Evolutionary conservation across 2,329 filamentous ascomycete species (phyloP).

Genomic region (Talaromyces sp.): DNA sequence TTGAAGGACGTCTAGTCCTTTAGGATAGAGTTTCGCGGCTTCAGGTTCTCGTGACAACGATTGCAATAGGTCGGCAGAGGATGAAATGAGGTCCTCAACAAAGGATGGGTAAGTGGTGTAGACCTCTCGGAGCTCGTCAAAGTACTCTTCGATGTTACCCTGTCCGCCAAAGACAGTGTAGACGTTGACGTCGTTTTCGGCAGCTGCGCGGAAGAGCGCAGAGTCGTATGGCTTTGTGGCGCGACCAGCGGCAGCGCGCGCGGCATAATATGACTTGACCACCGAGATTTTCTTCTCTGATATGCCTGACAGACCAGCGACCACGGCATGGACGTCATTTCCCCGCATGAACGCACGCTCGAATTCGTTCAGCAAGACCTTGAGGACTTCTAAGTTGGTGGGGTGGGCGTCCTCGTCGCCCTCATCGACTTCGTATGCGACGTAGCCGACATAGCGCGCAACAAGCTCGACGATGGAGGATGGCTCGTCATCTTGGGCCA

Average conservation of each 20-base stretch:
- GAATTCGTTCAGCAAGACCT: slow-evolving; percentile 90
- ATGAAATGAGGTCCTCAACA: slow-evolving; percentile 75
- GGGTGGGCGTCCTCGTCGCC: slow-evolving; percentile 85
- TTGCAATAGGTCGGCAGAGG: slow-evolving; percentile 82
- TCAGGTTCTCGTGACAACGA: slow-evolving; percentile 74
- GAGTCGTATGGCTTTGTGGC: slow-evolving; percentile 91
- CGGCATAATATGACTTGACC: slow-evolving; percentile 85
- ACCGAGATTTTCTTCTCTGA: slow-evolving; percentile 87
- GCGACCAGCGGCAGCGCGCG: slow-evolving; percentile 75
- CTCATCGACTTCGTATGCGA: slow-evolving; percentile 83
- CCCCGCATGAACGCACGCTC: slow-evolving; percentile 90
- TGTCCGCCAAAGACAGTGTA: slow-evolving; percentile 97
- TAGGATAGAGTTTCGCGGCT: slow-evolving; percentile 92
- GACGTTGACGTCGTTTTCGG: slow-evolving; percentile 75
- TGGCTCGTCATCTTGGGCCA: slow-evolving; percentile 98
- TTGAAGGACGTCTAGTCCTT: slow-evolving; percentile 89
- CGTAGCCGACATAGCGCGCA: slow-evolving; percentile 85
- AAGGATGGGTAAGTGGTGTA: slow-evolving; percentile 89
- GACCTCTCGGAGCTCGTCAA: slow-evolving; percentile 90
- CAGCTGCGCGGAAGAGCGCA: slow-evolving; percentile 80
- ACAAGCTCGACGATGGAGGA: slow-evolving; percentile 91
- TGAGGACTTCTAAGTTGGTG: slow-evolving; percentile 87
- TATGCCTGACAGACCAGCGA: slow-evolving; percentile 80
- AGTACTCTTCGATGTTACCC: slow-evolving; percentile 99
- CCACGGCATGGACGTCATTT: slow-evolving; percentile 92